phyloP scores from a whole-genome alignment of 371 early-diverging fungal species.

The Apophysomyces ossiformis region DNA sequence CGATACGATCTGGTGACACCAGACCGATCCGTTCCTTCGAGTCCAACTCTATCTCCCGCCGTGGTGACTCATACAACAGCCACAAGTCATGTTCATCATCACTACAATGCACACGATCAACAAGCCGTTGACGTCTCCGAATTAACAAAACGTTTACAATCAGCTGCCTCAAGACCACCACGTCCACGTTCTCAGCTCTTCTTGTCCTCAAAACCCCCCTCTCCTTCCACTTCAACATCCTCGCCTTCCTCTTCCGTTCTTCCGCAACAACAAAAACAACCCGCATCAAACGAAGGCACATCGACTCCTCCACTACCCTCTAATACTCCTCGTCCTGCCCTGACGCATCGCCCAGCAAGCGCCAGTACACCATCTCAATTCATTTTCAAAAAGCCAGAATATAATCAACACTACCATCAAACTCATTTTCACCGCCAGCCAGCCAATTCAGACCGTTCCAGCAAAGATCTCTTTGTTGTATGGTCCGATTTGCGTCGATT shows the following conservation, averaged over 20 bases:
- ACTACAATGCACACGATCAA: conserved; percentile 21
- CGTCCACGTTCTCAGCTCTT: conserved; percentile 46
- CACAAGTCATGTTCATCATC: conserved; percentile 37
- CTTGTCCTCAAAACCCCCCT: conserved; percentile 35
- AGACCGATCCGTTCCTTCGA: conserved; percentile 48
- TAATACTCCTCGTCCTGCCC: conserved; percentile 21
- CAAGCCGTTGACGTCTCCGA: conserved; percentile 40
- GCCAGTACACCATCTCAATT: conserved; percentile 41
- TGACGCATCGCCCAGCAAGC: conserved; percentile 26
- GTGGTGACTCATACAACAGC: conserved; percentile 47
- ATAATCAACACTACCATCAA: conserved; percentile 40
- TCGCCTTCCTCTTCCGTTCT: conserved; percentile 19
- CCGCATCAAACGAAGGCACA: conserved; percentile 3
- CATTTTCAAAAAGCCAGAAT: conserved; percentile 46
- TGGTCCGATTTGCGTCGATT: conserved; percentile 36
- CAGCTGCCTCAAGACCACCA: conserved; percentile 16
- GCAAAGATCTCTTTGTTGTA: conserved; percentile 20
- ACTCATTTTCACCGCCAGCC: conserved; percentile 43
- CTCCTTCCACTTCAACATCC: conserved; percentile 25
- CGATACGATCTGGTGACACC: conserved; percentile 51
- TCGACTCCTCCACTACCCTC: conserved; percentile 8
- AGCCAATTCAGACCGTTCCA: background rate
- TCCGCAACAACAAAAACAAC: conserved; percentile 6
- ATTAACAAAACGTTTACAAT: conserved; percentile 36
- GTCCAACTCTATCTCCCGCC: conserved; percentile 49